Evolutionary conservation across 345 rosid genomes (phyloP).

Genomic region (Pistacia vera): DNA sequence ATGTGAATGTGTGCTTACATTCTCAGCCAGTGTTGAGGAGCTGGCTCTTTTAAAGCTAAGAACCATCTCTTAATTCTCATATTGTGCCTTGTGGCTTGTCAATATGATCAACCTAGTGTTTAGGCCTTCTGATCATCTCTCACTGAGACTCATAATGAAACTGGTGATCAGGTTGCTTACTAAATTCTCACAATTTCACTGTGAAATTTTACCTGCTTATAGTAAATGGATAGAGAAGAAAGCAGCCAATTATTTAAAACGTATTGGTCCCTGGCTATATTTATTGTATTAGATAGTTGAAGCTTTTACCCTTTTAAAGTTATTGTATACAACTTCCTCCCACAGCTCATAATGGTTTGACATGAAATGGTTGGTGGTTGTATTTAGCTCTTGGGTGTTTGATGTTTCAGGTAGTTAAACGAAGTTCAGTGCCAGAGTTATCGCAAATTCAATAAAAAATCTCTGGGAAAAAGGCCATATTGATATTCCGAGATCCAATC

Average conservation of each 20-base stretch:
- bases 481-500: slow-evolving; percentile 19
- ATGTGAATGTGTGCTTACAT: neutral
- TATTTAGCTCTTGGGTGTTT: neutral
- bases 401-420: slow-evolving; percentile 85
- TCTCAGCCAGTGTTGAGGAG: neutral
- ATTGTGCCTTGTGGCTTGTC: neutral
- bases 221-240: too few relatives aligned
- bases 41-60: neutral
- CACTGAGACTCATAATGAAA: neutral
- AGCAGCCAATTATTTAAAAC: too few relatives aligned
- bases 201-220: neutral
- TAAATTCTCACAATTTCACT: neutral
- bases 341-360: too few relatives aligned
- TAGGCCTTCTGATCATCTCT: neutral
- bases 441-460: slow-evolving; percentile 77
- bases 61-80: neutral
- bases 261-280: too few relatives aligned
- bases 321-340: too few relatives aligned
- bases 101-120: neutral
- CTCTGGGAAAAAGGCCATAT: slow-evolving; percentile 66
- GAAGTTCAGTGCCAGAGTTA: slow-evolving; percentile 90
- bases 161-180: neutral
- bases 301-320: too few relatives aligned
- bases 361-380: too few relatives aligned
- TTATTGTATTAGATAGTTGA: too few relatives aligned